Percentiles rank a stretch among this genome's conserved stretches.
These are phyloP conservation scores for Kwoniella mangroviensis DNA, from an alignment of 768 basidiomycete species.

Conservation along the genomic window DNA sequence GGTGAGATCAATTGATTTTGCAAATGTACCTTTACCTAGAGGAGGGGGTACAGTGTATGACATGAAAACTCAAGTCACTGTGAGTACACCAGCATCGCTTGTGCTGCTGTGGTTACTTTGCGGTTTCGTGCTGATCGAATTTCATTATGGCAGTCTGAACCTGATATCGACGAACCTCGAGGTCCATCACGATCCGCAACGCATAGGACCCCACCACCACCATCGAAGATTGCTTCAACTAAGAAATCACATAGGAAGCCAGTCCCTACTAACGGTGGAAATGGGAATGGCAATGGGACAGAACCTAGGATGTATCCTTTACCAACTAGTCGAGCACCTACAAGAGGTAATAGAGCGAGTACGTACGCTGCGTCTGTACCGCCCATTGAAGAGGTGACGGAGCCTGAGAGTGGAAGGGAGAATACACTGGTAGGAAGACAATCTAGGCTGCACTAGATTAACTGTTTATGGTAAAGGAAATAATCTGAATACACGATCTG, in stretches of 20 bases:
- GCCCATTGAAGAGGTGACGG: slow-evolving; percentile 52
- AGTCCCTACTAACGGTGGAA: slow-evolving; percentile 8
- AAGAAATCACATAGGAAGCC: slow-evolving; percentile 15
- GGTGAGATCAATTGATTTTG: slow-evolving; percentile 24
- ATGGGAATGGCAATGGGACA: slow-evolving; percentile 9
- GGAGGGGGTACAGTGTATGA: slow-evolving; percentile 18
- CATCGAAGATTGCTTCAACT: background rate
- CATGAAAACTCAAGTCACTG: slow-evolving; percentile 8
- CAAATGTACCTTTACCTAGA: slow-evolving; percentile 20
- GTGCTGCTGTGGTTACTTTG: no score
- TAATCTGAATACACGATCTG: background rate
- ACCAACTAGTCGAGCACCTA: slow-evolving; percentile 38
- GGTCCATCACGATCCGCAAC: slow-evolving; percentile 7
- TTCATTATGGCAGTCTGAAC: slow-evolving; percentile 13
- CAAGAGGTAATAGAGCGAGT: slow-evolving; percentile 9
- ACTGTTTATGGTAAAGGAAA: background rate
- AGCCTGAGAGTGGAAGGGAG: slow-evolving; percentile 31
- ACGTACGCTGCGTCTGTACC: slow-evolving; percentile 44
- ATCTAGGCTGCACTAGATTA: background rate
- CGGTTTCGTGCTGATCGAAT: no score
- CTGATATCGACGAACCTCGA: slow-evolving; percentile 22
- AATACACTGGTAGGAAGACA: background rate
- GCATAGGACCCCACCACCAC: background rate
- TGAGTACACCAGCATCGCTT: slow-evolving; percentile 1
- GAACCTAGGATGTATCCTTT: slow-evolving; percentile 34